phyloP scores from a whole-genome alignment of 2,329 filamentous ascomycete species.

The Pseudocercospora ulei region DNA sequence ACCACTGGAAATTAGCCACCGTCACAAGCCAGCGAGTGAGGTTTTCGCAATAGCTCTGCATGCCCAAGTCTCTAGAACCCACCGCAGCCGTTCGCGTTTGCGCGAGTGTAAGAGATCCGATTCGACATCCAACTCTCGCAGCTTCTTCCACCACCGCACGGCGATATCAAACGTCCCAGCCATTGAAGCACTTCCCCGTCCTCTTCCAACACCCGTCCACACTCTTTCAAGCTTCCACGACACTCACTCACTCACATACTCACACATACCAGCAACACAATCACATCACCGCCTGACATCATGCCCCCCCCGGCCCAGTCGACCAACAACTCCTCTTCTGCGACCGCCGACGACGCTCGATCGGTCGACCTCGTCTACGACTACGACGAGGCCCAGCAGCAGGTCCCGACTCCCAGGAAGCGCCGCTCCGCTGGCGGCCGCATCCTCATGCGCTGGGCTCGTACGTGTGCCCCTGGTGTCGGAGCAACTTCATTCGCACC shows the following conservation, averaged over 20 bases:
- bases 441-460: constrained; percentile 26
- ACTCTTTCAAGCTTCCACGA: constrained; percentile 2
- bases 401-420: background rate
- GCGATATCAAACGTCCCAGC: background rate
- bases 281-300: constrained; percentile 1
- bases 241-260: constrained; percentile 2
- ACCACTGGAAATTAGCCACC: constrained; percentile 5
- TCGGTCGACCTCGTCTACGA: too few relatives aligned
- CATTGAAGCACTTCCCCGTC: constrained; percentile 1
- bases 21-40: constrained; percentile 1
- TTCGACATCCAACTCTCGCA: constrained; percentile 1
- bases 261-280: background rate
- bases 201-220: background rate
- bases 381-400: constrained; percentile 5
- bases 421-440: constrained; percentile 22
- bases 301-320: too few relatives aligned
- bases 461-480: constrained; percentile 17
- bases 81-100: background rate
- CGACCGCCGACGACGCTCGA: too few relatives aligned
- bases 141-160: constrained; percentile 6
- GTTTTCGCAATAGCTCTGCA: constrained; percentile 4
- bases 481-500: background rate
- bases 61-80: too few relatives aligned
- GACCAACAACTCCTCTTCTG: too few relatives aligned
- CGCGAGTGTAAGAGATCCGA: constrained; percentile 2